These are phyloP conservation scores for Haematococcus lacustris DNA, from an alignment of 139 green algal species.

Conservation along the genomic window DNA sequence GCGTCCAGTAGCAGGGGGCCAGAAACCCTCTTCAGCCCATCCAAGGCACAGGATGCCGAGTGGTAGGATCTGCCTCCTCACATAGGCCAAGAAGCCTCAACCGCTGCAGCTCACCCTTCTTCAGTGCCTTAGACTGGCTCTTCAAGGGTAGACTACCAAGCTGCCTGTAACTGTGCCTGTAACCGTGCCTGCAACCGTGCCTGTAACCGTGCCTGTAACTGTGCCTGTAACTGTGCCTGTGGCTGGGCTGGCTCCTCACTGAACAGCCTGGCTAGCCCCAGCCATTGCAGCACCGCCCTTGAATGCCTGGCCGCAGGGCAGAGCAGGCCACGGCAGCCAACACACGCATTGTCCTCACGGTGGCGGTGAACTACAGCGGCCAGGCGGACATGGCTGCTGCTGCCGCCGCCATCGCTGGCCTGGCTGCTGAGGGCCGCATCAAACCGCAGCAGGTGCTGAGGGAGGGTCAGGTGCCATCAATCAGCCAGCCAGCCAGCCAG, in stretches of 20 bases:
- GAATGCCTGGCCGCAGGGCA: constrained; percentile 8
- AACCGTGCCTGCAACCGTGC: not conserved
- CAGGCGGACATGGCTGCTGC: constrained; percentile 63
- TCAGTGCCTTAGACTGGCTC: not conserved
- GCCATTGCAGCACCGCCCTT: not conserved
- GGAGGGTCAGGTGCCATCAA: not conserved
- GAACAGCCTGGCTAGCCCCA: not conserved
- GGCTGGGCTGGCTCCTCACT: not conserved
- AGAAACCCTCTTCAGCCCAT: too few relatives aligned
- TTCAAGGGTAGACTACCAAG: not conserved
- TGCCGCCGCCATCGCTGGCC: constrained; percentile 34
- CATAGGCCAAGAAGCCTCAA: too few relatives aligned
- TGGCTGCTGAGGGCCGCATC: constrained; percentile 44
- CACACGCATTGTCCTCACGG: constrained; percentile 28
- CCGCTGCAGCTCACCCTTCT: too few relatives aligned
- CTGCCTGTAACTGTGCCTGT: not conserved
- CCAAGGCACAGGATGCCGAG: too few relatives aligned
- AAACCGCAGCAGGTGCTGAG: constrained; percentile 32
- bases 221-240: not conserved
- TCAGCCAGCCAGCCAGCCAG: not conserved
- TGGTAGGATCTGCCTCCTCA: too few relatives aligned
- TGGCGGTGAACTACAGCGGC: constrained; percentile 51
- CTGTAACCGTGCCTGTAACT: not conserved
- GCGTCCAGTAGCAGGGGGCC: too few relatives aligned
- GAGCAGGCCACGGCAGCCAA: constrained; percentile 22